Evolutionary conservation across 805 yeast species (phyloP), one percentile per base, ranked within the genome.

Genomic region (Zygotorulaspora danielsina): DNA sequence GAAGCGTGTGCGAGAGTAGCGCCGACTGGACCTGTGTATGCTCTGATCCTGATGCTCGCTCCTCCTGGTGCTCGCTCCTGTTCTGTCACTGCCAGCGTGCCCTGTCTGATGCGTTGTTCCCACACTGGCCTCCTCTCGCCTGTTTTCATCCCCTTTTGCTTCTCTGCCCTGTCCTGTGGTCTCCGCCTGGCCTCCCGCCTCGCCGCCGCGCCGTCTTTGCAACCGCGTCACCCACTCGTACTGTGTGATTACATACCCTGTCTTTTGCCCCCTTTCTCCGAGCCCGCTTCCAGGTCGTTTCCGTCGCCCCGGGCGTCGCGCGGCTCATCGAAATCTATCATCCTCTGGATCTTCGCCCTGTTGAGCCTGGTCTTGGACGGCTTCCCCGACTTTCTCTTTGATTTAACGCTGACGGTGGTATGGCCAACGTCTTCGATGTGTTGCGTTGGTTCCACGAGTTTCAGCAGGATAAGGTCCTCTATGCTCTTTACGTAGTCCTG

Each of bases 241-340:
- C n/a, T n/a, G n/a, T n/a, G n/a, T n/a, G n/a, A n/a, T n/a, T n/a
- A n/a, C n/a, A n/a, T n/a, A n/a, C n/a, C n/a, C n/a, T n/a, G n/a
- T n/a, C n/a, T n/a, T 21, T 21, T 10, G 7, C 18, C 15, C 34
- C 21, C n/a, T 18, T 31, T 13, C 24, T 31, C 34, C 24, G 34
- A 19, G 15, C 6, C 34, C 16, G 34, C 22, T 18, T 15, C 15
- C 34, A 7, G n/a, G 8, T 31, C 24, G 12, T 18, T 19, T 31
- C 24, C 34, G 20, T 13, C 12, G 10, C 24, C 10, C 24, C 24
- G 24, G 24, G 7, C 24, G 20, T 31, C 13, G 22, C 24, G 24
- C 25, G 36, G 16, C 20, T 44, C 38, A 16, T 50, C 51, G 21
- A 46, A 45, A 16, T 48, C 39, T 8, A 46, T 41, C 51, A 48